Percentiles rank a stretch among this genome's conserved stretches.
Evolutionary conservation across 2,329 filamentous ascomycete genomes (phyloP).

Genomic region (Onygenales sp.): DNA sequence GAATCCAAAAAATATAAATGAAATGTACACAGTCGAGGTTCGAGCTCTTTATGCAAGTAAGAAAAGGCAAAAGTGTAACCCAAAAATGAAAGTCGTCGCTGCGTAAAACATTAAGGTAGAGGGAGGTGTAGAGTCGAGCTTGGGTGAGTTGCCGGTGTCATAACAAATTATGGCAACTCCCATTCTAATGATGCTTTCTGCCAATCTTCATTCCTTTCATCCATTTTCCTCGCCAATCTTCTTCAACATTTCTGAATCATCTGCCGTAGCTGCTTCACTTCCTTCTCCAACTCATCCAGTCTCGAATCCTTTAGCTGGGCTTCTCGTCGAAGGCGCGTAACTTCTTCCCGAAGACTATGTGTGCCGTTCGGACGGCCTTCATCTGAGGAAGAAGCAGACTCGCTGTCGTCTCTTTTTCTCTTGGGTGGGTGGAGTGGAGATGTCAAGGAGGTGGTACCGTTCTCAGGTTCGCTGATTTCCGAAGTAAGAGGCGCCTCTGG

Average conservation of each 20-base stretch:
- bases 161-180: no score
- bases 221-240: neutral
- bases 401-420: slow-evolving; percentile 19
- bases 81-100: no score
- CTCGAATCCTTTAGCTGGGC: slow-evolving; percentile 48
- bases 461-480: neutral
- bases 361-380: slow-evolving; percentile 22
- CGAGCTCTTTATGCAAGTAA: no score
- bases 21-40: no score
- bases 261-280: slow-evolving; percentile 8
- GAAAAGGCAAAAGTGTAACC: no score
- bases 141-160: no score
- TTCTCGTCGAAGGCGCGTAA: slow-evolving; percentile 58
- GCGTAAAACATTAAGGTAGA: no score
- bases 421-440: neutral
- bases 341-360: slow-evolving; percentile 48
- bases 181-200: neutral
- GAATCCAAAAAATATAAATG: no score
- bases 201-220: neutral
- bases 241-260: neutral
- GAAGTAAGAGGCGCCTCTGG: neutral
- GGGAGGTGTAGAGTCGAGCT: no score
- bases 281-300: slow-evolving; percentile 29
- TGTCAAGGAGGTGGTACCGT: neutral
- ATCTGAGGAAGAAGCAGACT: slow-evolving; percentile 22